phyloP scores from a whole-genome alignment of 1,139 yeast genomes.

The Arxiozyma bovina region DNA sequence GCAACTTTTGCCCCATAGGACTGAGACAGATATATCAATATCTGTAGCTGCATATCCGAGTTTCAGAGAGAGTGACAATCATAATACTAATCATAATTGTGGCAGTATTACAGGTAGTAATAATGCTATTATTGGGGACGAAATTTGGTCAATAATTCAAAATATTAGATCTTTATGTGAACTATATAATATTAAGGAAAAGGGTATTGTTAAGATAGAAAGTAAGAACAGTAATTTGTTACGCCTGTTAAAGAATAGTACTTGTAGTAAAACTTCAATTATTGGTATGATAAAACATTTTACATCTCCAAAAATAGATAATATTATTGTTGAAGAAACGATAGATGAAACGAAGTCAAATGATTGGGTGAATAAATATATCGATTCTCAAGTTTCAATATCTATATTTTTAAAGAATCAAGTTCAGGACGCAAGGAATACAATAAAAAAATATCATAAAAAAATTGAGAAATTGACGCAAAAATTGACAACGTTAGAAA shows the following conservation, averaged over 20 bases:
- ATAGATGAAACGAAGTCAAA: conserved; percentile 15
- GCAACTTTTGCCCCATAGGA: conserved; percentile 39
- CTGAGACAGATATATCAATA: conserved; percentile 1
- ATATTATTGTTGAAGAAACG: background rate
- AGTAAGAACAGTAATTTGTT: conserved; percentile 36
- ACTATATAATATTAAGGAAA: conserved; percentile 77
- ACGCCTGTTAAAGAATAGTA: conserved; percentile 25
- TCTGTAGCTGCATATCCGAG: conserved; percentile 61
- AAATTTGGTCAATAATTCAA: conserved; percentile 47
- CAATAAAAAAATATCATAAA: conserved; percentile 68
- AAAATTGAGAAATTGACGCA: conserved; percentile 73
- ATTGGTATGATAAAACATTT: conserved; percentile 30
- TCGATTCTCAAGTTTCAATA: conserved; percentile 75
- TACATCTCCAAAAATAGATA: background rate
- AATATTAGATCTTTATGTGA: conserved; percentile 83
- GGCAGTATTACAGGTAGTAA: background rate
- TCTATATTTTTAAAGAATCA: conserved; percentile 51
- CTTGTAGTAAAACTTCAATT: conserved; percentile 34
- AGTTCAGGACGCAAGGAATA: conserved; percentile 45
- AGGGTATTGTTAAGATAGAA: conserved; percentile 76
- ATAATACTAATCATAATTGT: no score
- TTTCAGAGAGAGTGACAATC: conserved; percentile 26
- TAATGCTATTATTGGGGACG: conserved; percentile 31
- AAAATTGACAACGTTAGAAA: conserved; percentile 52
- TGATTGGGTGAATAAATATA: conserved; percentile 79